A percentile compares a stretch with the other conserved stretches of the same genome.
phyloP scores from a whole-genome alignment of 1,139 yeast genomes.

The Candida albicans region DNA sequence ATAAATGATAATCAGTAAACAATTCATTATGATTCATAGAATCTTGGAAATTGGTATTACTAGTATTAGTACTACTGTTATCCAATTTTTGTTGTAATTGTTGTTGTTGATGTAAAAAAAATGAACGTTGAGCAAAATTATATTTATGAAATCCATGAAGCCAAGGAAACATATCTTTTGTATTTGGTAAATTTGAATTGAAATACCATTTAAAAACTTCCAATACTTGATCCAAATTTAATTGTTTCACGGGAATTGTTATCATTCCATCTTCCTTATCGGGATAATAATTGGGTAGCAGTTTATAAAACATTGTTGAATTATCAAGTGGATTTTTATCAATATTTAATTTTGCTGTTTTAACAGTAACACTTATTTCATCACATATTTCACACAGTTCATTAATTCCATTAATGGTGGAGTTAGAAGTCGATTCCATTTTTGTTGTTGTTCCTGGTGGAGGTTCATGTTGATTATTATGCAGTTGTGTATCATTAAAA shows the following conservation, averaged over 20 bases:
- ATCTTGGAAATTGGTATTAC: conserved; percentile 1
- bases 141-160: conserved; percentile 68
- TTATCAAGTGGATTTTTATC: conserved; percentile 26
- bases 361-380: conserved; percentile 35
- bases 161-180: conserved; percentile 83
- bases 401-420: conserved; percentile 1
- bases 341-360: conserved; percentile 39
- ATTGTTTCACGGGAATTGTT: conserved; percentile 20
- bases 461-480: neutral
- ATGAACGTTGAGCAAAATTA: conserved; percentile 51
- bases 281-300: conserved; percentile 5
- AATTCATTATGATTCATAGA: conserved; percentile 2
- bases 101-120: conserved; percentile 35
- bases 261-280: neutral
- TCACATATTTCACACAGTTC: conserved; percentile 39
- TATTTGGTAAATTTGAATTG: conserved; percentile 60
- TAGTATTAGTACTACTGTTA: neutral
- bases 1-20: conserved; percentile 13
- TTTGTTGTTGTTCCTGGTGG: conserved; percentile 5
- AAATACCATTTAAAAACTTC: conserved; percentile 47
- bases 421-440: conserved; percentile 12
- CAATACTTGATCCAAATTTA: conserved; percentile 30
- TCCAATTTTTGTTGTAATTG: conserved; percentile 11
- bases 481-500: conserved; percentile 23
- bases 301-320: conserved; percentile 21